A percentile compares a stretch with the other conserved stretches of the same genome.
These are phyloP conservation scores for Entomophthora muscae DNA, from an alignment of 371 early-diverging fungal species.

Conservation along the genomic window DNA sequence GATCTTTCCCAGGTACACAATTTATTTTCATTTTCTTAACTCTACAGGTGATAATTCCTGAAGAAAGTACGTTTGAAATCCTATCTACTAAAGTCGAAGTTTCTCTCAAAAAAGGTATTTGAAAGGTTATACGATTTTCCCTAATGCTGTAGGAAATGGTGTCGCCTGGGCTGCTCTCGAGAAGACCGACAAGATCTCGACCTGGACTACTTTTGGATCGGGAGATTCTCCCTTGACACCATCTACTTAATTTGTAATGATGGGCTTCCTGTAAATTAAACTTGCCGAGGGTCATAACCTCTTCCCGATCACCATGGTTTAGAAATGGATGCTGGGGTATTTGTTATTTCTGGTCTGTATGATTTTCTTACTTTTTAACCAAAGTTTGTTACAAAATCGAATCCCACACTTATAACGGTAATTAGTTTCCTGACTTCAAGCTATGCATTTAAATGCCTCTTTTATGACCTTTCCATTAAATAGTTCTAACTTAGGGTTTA, in stretches of 20 bases:
- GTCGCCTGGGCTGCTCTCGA: conserved; percentile 75
- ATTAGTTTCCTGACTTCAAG: too few species aligned
- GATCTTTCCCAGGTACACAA: conserved; percentile 4
- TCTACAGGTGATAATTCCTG: conserved; percentile 52
- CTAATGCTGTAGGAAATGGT: conserved; percentile 31
- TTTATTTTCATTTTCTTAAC: conserved; percentile 11
- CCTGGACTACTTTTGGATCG: conserved; percentile 76
- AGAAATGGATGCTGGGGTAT: too few species aligned
- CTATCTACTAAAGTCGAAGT: conserved; percentile 79
- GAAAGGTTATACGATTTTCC: not conserved
- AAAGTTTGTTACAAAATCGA: too few species aligned
- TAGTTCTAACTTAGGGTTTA: too few species aligned
- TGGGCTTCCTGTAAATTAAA: too few species aligned
- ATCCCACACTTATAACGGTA: too few species aligned
- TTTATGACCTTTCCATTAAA: too few species aligned
- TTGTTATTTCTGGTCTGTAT: too few species aligned
- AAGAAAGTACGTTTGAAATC: conserved; percentile 40
- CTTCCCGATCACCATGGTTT: too few species aligned
- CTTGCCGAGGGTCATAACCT: too few species aligned
- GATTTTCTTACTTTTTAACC: too few species aligned
- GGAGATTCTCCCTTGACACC: conserved; percentile 27
- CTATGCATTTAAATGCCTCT: too few species aligned
- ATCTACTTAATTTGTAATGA: not conserved
- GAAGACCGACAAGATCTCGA: conserved; percentile 35
- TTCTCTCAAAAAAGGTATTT: conserved; percentile 46